A percentile compares a stretch with the other conserved stretches of the same genome.
Conservation (phyloP, 1,284 basidiomycete genomes). For the Lentinus polychrous region DNA sequence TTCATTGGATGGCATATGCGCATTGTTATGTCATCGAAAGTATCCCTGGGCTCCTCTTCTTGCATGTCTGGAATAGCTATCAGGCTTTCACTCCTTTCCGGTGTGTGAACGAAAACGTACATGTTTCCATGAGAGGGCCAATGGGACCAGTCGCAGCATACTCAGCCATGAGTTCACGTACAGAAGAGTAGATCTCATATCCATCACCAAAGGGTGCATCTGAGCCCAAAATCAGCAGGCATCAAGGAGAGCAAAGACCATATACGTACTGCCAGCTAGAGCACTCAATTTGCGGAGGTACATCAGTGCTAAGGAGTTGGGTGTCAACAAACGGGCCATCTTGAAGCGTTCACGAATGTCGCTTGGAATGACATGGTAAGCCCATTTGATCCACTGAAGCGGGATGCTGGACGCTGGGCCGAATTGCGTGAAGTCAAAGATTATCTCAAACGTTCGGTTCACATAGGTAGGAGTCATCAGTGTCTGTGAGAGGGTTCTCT, state of each 20-base stretch:
- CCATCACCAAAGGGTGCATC: constrained; percentile 15
- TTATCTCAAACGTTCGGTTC: constrained; percentile 58
- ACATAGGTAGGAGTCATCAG: constrained; percentile 38
- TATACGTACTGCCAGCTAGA: constrained; percentile 57
- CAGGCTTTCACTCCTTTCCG: background rate
- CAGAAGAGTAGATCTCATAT: constrained; percentile 19
- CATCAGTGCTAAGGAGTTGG: constrained; percentile 69
- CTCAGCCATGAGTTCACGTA: constrained; percentile 45
- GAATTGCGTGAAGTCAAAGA: constrained; percentile 82
- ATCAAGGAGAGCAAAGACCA: background rate
- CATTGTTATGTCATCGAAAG: constrained; percentile 57
- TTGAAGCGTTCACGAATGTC: constrained; percentile 56
- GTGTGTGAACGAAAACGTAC: constrained; percentile 30
- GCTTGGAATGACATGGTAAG: constrained; percentile 69
- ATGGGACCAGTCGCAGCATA: constrained; percentile 42
- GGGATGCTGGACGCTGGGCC: constrained; percentile 73
- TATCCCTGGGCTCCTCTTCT: constrained; percentile 48
- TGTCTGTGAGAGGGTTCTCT: too few relatives aligned
- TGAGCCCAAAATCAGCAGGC: constrained; percentile 6
- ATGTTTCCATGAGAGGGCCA: constrained; percentile 44
- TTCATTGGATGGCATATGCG: constrained; percentile 52
- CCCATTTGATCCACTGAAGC: constrained; percentile 75
- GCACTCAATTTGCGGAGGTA: constrained; percentile 74
- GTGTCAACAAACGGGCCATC: constrained; percentile 68
- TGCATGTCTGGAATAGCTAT: constrained; percentile 36